Evolutionary conservation across 2,329 filamentous ascomycete species (phyloP), one percentile per base, ranked within the genome.

Genomic region (Fusarium sp.): DNA sequence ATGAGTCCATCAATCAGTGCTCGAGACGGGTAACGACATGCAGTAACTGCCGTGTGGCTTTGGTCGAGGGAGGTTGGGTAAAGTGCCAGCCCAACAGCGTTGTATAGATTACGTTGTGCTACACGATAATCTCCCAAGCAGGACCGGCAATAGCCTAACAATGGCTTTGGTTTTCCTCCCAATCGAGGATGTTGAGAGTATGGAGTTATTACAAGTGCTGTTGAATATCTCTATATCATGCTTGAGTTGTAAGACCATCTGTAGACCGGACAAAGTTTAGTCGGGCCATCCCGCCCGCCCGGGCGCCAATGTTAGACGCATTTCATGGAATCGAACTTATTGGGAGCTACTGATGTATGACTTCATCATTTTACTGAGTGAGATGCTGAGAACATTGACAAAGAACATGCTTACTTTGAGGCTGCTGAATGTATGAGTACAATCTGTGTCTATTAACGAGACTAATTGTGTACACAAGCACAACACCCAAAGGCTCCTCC

Each of bases 271-370:
- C 71, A 72, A 63, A 68, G 67, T 61, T 65, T 61, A 49, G 56
- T 56, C 71, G 71, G 71, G 56, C 61, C 66, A 65, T 72, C 71
- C 71, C 71, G 71, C 40, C 47, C 70, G 56, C 53, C 48, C 68
- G 65, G 26, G 12, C 50, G 55, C 65, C 68, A 72, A 65, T 47
- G 49, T 36, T 34, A 34, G 24, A 49, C 42, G 44, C 42, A 39
- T 34, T 51, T 38, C 28, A 36, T 53, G 53, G 34, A 36, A 40
- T 45, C 8, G 56, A 38, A 54, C 50, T 56, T 59, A 20, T 43
- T 42, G 60, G 65, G 65, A 62, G 38, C 48, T 54, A 30, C 42
- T 45, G 45, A 32, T 19, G 6, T 55, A 56, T 53, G 42, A 64
- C 38, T 52, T 64, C n/a, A 48, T 44, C 17, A 44, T 8, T 17